Conservation (phyloP, 306 rosid species). For the Malus fusca region DNA sequence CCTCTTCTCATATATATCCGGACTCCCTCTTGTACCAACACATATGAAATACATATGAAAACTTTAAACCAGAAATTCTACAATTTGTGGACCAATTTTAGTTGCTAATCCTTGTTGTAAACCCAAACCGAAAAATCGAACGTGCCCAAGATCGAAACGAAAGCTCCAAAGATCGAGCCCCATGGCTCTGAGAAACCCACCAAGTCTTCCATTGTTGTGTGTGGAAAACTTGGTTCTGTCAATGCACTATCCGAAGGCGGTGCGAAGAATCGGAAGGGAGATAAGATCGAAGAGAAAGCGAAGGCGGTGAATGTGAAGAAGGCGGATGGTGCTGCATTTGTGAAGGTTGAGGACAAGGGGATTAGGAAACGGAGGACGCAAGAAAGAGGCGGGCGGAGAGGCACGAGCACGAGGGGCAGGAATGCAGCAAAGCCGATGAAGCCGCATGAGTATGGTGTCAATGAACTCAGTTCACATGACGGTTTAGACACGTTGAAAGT, state of each 20-base stretch:
- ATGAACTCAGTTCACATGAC: constrained; percentile 36
- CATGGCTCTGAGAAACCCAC: constrained; percentile 6
- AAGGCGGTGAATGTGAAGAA: neutral
- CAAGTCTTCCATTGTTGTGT: constrained; percentile 23
- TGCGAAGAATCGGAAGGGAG: constrained; percentile 2
- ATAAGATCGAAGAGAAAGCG: constrained; percentile 5
- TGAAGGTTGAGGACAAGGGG: constrained; percentile 21
- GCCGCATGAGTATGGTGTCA: constrained; percentile 27
- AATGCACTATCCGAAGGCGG: neutral
- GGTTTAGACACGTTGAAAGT: constrained; percentile 17
- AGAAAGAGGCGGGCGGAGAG: constrained; percentile 21
- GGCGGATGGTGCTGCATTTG: neutral
- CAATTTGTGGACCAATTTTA: no score
- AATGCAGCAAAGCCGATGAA: neutral
- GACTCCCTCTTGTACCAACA: no score
- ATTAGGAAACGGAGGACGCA: constrained; percentile 17
- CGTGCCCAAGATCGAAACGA: constrained; percentile 19
- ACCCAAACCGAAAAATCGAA: constrained; percentile 2
- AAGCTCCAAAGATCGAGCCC: constrained; percentile 12
- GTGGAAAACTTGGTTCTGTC: constrained; percentile 21
- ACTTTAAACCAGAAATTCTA: no score
- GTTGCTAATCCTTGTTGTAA: no score
- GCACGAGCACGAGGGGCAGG: constrained; percentile 6
- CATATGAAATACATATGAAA: no score
- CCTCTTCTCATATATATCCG: no score